Evolutionary conservation across 2,329 filamentous ascomycete genomes (phyloP), one percentile per base, ranked within the genome.

Genomic region (Chrysosporium queenslandicum): DNA sequence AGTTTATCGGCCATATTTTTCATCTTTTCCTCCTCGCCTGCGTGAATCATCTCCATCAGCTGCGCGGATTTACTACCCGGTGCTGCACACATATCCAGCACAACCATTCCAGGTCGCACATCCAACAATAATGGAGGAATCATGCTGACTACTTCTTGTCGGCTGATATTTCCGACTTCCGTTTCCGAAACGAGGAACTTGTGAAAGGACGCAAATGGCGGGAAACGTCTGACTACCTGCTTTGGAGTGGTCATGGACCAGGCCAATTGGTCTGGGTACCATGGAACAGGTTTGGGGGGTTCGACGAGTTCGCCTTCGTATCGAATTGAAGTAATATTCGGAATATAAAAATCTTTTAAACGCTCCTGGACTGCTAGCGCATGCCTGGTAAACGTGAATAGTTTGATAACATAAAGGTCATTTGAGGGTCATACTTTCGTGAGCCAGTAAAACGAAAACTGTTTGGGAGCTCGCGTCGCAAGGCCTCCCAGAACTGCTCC

Each of bases 181-280:
- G 92, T 96, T 76, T 98, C 92, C 49, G 91, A 94, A 46, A 98
- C 92, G 47, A 98, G 78, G 74, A 96, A 98, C 68, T 94, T 94
- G 69, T 98, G 92, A 72, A 98, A 97, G 25, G 87, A 85, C 46
- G 89, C 84, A 67, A 98, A 98, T 2, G 92, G 92, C 32, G 87
- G 82, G 69, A 94, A 95, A 66, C 90, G 90, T 62, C 92, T 85
- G 57, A 98, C 80, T 59, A 97, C 85, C 65, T 94, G 90, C 77
- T 97, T 98, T 57, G 92, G 88, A 4, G 91, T 97, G 42, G 90
- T 95, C 89, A 97, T 97, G 70, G 83, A 89, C 86, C 94, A 98
- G 46, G 92, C 92, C 56, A 98, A 82, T 64, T 87, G 81, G 65
- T 97, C 89, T 39, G 92, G 92, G 68, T 95, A 98, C 88, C 91